phyloP scores from a whole-genome alignment of 2,329 filamentous ascomycete species.

The Chaetothyriales sp. region DNA sequence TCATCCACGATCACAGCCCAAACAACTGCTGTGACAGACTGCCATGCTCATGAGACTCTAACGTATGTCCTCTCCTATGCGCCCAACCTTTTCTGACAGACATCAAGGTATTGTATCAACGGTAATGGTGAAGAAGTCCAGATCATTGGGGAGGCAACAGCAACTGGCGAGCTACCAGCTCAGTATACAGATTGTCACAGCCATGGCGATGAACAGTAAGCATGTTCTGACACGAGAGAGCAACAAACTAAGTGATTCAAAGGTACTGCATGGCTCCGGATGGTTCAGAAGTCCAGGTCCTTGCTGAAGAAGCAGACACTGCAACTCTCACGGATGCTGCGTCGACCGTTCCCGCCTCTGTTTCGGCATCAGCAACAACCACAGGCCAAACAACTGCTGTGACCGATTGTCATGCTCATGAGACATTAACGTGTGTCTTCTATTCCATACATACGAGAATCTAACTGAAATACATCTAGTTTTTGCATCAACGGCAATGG shows the following conservation, averaged over 20 bases:
- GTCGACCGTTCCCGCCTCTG: no score
- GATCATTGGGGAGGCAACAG: conserved; percentile 33
- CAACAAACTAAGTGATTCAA: conserved; percentile 4
- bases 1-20: conserved; percentile 20
- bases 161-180: conserved; percentile 41
- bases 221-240: conserved; percentile 3
- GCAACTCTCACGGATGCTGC: no score
- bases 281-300: conserved; percentile 46
- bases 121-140: conserved; percentile 24
- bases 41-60: conserved; percentile 34
- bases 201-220: conserved; percentile 44
- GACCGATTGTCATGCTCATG: conserved; percentile 39
- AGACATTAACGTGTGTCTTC: conserved; percentile 26
- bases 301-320: conserved; percentile 24
- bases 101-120: conserved; percentile 19
- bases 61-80: conserved; percentile 23
- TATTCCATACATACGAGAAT: conserved; percentile 11
- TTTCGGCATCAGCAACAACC: conserved; percentile 19
- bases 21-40: conserved; percentile 37
- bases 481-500: conserved; percentile 23
- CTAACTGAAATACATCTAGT: conserved; percentile 6
- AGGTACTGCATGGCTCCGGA: conserved; percentile 48
- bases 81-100: conserved; percentile 13
- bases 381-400: conserved; percentile 31
- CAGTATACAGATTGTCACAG: conserved; percentile 51